These are phyloP conservation scores for Raffaelea deltoideospora DNA, from an alignment of 2,329 filamentous ascomycete genomes.

Conservation along the genomic window DNA sequence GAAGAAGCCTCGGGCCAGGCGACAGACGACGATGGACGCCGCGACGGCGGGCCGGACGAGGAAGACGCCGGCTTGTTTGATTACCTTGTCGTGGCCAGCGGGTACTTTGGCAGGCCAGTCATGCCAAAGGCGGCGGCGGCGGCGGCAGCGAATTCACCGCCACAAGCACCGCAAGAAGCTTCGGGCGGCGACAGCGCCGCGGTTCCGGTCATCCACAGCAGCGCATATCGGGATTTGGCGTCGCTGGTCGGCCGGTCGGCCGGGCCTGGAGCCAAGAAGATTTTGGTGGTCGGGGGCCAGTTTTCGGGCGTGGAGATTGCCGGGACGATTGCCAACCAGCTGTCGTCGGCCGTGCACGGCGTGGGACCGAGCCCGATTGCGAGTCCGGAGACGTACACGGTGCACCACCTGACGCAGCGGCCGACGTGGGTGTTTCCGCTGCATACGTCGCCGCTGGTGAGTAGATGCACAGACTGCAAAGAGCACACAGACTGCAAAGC, in stretches of 20 bases:
- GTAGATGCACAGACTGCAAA: constrained; percentile 5
- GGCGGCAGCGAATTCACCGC: too few relatives aligned
- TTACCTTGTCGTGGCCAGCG: constrained; percentile 55
- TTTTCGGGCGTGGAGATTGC: constrained; percentile 73
- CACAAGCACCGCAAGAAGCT: too few relatives aligned
- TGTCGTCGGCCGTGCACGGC: constrained; percentile 48
- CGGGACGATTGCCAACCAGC: constrained; percentile 52
- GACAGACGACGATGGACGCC: too few relatives aligned
- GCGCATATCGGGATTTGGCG: constrained; percentile 42
- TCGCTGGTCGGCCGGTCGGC: constrained; percentile 22
- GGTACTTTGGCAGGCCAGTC: constrained; percentile 55
- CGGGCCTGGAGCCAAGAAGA: constrained; percentile 32
- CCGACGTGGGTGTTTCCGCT: constrained; percentile 60
- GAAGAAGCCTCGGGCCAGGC: not conserved
- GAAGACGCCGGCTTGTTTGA: constrained; percentile 43
- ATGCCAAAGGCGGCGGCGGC: constrained; percentile 29
- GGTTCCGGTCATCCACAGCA: constrained; percentile 51
- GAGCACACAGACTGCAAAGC: too few relatives aligned
- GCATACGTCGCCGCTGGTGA: constrained; percentile 34
- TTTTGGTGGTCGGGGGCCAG: constrained; percentile 64
- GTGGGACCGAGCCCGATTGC: constrained; percentile 25
- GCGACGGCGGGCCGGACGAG: constrained; percentile 22
- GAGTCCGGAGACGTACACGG: constrained; percentile 32
- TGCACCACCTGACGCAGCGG: constrained; percentile 55
- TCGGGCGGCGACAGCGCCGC: constrained; percentile 16